A percentile compares a stretch with the other conserved stretches of the same genome.
Evolutionary conservation across 768 basidiomycete species (phyloP).

Genomic region (Arthromyces matolae): DNA sequence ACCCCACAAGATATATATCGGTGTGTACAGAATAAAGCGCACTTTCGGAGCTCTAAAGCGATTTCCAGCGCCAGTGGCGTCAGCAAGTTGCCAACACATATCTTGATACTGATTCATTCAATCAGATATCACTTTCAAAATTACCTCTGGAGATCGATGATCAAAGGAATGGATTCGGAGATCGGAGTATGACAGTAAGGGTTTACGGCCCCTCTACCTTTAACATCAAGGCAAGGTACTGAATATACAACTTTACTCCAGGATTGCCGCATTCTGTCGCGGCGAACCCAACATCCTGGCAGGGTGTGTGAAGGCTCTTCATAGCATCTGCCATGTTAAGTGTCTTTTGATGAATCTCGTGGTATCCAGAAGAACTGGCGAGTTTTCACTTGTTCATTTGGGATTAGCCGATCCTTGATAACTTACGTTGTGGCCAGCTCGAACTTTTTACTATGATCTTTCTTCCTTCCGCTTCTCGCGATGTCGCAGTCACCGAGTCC

Average conservation of each 20-base stretch:
- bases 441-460: constrained; percentile 11
- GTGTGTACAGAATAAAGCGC: too few species aligned
- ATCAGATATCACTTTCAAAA: too few species aligned
- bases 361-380: constrained; percentile 9
- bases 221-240: background rate
- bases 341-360: constrained; percentile 15
- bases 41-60: too few species aligned
- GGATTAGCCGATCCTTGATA: constrained; percentile 21
- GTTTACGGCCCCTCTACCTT: background rate
- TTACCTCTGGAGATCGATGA: too few species aligned
- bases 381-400: constrained; percentile 22
- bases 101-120: too few species aligned
- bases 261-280: constrained; percentile 10
- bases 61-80: too few species aligned
- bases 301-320: constrained; percentile 11
- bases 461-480: constrained; percentile 5
- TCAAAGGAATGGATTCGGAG: too few species aligned
- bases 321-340: constrained; percentile 10
- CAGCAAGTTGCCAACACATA: too few species aligned
- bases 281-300: constrained; percentile 7
- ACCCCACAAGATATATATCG: too few species aligned
- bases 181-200: too few species aligned
- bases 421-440: constrained; percentile 11
- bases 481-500: constrained; percentile 5
- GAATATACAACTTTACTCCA: background rate